Conservation (phyloP, 345 rosid species). For the Arabidopsis arenosa region DNA sequence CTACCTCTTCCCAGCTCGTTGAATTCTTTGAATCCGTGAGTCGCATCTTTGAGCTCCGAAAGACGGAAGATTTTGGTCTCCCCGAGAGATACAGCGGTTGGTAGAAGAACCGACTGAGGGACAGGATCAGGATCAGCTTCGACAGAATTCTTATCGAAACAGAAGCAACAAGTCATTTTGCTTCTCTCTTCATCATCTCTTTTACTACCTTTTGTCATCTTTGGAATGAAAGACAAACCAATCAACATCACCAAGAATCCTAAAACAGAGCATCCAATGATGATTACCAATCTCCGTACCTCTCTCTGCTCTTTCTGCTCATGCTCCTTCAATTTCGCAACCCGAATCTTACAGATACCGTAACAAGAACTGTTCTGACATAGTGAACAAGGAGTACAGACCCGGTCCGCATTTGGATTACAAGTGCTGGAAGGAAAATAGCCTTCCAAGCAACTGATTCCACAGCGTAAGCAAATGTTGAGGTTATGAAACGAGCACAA, state of each 20-base stretch:
- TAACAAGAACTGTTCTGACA: conserved; percentile 92
- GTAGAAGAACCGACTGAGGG: conserved; percentile 44
- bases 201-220: conserved; percentile 42
- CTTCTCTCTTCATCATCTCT: conserved; percentile 63
- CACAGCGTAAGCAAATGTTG: conserved; percentile 78
- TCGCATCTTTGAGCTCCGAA: conserved; percentile 85
- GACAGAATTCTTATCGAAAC: conserved; percentile 59
- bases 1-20: conserved; percentile 90
- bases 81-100: conserved; percentile 58
- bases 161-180: conserved; percentile 52
- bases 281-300: conserved; percentile 47
- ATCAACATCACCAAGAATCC: conserved; percentile 59
- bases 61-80: conserved; percentile 80
- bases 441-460: conserved; percentile 74
- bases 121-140: conserved; percentile 56
- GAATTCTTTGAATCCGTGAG: conserved; percentile 94
- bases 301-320: conserved; percentile 48
- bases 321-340: conserved; percentile 19
- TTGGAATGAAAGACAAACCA: conserved; percentile 58
- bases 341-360: conserved; percentile 57
- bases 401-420: conserved; percentile 65
- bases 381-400: conserved; percentile 89
- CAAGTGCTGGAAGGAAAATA: conserved; percentile 80
- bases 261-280: conserved; percentile 58
- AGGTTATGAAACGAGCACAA: conserved; percentile 68